phyloP scores from a whole-genome alignment of 345 rosid species.

The Citrus medica region DNA sequence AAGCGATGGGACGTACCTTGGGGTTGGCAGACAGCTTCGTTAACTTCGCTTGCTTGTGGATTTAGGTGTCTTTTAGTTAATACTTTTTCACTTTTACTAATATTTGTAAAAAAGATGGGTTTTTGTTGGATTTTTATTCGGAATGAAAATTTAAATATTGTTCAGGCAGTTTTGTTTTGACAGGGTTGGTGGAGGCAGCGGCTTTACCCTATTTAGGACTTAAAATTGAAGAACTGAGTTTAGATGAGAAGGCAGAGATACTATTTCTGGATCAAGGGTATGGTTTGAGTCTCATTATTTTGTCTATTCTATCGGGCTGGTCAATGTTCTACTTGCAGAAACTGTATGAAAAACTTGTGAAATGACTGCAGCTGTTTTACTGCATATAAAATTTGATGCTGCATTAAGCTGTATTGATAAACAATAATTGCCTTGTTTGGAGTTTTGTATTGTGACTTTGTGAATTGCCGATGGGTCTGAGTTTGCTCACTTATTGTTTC shows the following conservation, averaged over 20 bases:
- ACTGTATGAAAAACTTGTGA: not conserved
- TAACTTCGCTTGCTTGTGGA: conserved; percentile 88
- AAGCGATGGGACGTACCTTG: conserved; percentile 94
- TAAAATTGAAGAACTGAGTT: conserved; percentile 54
- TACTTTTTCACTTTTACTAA: not conserved
- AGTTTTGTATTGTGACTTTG: not conserved
- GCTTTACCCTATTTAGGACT: conserved; percentile 63
- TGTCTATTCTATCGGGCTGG: not conserved
- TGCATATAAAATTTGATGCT: not conserved
- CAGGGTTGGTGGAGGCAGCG: conserved; percentile 71
- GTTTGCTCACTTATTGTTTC: conserved; percentile 23
- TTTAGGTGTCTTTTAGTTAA: conserved; percentile 47
- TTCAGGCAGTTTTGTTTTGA: conserved; percentile 96
- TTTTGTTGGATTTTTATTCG: not conserved
- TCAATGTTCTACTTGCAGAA: not conserved
- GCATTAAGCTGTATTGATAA: too few species aligned
- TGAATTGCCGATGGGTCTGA: not conserved
- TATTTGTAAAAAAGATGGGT: too few species aligned
- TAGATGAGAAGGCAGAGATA: conserved; percentile 84
- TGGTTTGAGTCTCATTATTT: not conserved
- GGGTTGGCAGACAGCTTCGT: conserved; percentile 81
- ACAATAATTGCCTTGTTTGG: not conserved
- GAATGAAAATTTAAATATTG: conserved; percentile 33
- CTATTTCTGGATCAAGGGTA: conserved; percentile 84
- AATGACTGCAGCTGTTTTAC: not conserved